These are phyloP conservation scores for Xylariaceae sp. DNA, from an alignment of 2,329 filamentous ascomycete species.

Conservation along the genomic window DNA sequence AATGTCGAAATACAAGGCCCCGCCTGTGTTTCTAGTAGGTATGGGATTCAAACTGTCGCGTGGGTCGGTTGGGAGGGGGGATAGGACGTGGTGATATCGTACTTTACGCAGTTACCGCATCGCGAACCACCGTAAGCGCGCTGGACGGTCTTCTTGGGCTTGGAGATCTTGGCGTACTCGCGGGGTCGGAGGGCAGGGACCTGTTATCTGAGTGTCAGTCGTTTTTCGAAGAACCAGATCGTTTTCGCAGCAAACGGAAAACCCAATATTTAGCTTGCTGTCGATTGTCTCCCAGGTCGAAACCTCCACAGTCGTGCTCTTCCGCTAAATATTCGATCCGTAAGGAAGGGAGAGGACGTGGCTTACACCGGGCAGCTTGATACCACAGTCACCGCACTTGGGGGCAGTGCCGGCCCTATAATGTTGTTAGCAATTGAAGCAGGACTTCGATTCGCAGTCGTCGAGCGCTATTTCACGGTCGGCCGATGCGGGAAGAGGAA, in stretches of 20 bases:
- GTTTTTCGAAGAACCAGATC: neutral
- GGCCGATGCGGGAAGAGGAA: neutral
- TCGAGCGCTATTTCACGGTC: neutral
- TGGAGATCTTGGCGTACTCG: constrained; percentile 95
- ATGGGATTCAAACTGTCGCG: neutral
- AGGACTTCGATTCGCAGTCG: neutral
- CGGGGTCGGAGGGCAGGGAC: constrained; percentile 94
- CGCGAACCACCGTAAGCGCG: constrained; percentile 97
- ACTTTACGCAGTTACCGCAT: constrained; percentile 94
- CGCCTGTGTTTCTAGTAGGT: neutral
- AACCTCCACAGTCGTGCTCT: neutral
- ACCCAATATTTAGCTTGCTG: neutral
- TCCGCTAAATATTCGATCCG: neutral
- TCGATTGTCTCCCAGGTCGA: neutral
- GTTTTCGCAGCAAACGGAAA: neutral
- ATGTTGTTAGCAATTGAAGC: constrained; percentile 7
- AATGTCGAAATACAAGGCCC: neutral
- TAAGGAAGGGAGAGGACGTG: constrained; percentile 12
- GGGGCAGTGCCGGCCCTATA: constrained; percentile 73
- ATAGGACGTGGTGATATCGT: constrained; percentile 3
- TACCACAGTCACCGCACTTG: constrained; percentile 98
- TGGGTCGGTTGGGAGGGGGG: neutral
- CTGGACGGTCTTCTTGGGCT: constrained; percentile 99
- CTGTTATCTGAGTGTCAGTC: constrained; percentile 41
- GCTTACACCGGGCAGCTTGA: constrained; percentile 97